Percentiles rank a stretch among this genome's conserved stretches.
Evolutionary conservation across 73 alveolate species (phyloP).

Genomic region (Symbiodinium pilosum): DNA sequence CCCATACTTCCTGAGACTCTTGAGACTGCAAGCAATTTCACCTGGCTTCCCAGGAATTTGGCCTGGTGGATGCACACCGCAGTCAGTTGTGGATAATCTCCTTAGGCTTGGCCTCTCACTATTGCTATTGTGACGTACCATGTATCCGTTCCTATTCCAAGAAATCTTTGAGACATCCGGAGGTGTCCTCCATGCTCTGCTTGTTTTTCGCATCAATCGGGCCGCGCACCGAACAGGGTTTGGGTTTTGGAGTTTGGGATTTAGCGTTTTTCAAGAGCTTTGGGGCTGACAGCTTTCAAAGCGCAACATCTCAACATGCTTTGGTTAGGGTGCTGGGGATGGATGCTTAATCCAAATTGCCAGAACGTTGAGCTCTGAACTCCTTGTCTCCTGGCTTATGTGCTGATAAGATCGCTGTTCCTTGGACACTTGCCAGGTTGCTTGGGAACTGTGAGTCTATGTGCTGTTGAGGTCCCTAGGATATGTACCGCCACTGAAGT

Average conservation of each 20-base stretch:
- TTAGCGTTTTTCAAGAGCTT: too few species aligned
- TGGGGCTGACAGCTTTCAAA: too few species aligned
- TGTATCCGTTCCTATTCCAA: neutral
- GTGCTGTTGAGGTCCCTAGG: too few species aligned
- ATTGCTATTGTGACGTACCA: neutral
- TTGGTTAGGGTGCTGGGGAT: too few species aligned
- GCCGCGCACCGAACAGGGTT: neutral
- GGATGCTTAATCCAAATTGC: too few species aligned
- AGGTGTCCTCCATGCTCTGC: conserved; percentile 63
- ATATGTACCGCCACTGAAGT: too few species aligned
- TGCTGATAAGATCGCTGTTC: too few species aligned
- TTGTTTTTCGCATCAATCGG: conserved; percentile 61
- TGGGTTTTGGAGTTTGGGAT: neutral
- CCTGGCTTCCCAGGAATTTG: conserved; percentile 25
- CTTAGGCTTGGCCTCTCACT: neutral
- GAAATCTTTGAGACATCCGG: neutral
- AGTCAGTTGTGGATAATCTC: conserved; percentile 74
- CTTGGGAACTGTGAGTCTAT: too few species aligned
- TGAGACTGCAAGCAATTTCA: neutral
- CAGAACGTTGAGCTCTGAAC: too few species aligned
- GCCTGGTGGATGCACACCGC: conserved; percentile 59
- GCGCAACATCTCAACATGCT: too few species aligned
- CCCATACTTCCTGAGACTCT: neutral
- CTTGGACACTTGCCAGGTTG: too few species aligned
- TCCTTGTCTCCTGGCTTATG: too few species aligned